These are phyloP conservation scores for Moricandia moricandioides DNA, from an alignment of 345 rosid species.

Conservation along the genomic window DNA sequence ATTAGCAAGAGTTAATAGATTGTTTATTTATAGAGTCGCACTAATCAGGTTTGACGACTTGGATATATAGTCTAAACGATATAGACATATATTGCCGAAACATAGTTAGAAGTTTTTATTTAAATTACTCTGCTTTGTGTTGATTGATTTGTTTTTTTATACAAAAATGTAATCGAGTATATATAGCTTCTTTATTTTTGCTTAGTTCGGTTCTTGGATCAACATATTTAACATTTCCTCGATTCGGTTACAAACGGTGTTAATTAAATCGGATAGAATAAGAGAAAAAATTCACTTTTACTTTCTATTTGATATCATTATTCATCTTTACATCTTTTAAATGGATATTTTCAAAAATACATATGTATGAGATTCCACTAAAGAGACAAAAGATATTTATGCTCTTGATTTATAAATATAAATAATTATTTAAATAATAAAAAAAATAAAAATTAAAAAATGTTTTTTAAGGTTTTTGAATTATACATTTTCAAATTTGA, in stretches of 20 bases:
- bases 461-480: no score
- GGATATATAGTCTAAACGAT: background rate
- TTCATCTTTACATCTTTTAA: no score
- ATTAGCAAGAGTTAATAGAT: background rate
- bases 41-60: constrained; percentile 3
- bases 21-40: background rate
- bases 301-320: no score
- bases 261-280: background rate
- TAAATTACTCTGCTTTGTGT: background rate
- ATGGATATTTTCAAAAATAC: no score
- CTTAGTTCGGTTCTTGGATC: background rate
- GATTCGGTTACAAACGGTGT: background rate
- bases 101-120: background rate
- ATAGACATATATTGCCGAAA: background rate
- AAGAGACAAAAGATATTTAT: no score
- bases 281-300: no score
- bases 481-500: no score
- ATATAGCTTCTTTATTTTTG: background rate
- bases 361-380: no score
- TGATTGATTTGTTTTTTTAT: background rate
- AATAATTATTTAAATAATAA: no score
- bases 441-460: no score
- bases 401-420: no score
- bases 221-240: background rate
- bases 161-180: background rate